Evolutionary conservation across 2,329 filamentous ascomycete genomes (phyloP), one percentile per base, ranked within the genome.

Genomic region (Paecilomyces sp.): DNA sequence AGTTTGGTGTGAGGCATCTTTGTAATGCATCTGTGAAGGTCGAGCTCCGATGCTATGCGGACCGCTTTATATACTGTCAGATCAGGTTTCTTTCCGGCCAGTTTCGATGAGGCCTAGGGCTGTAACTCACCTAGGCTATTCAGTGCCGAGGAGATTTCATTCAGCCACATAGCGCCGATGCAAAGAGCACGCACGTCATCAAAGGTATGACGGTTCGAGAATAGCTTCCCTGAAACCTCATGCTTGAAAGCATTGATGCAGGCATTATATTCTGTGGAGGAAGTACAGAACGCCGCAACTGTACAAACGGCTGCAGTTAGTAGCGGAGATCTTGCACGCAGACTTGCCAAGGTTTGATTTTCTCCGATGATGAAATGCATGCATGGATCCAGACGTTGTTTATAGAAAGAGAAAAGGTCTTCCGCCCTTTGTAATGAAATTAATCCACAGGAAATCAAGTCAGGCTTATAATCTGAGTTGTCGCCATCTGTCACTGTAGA

Each of bases 101-200:
- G 22, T 22, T 28, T 28, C 25, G 25, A 3, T 6, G 25, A 6
- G 25, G 34, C 12, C 34, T 41, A 41, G 6, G 25, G 25, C 6
- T 28, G 12, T 2, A 41, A 58, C 64, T 54, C 55, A 67, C 65
- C 65, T 25, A 61, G 34, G 31, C 61, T 65, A 41, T 60, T 58
- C 15, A 70, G 55, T 3, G 62, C 55, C 58, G 61, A 66, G 13
- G 66, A 69, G 22, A 66, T 56, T 5, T 68, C 67, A 51, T 58
- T 63, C 6, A 77, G 62, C 74, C 74, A 77, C 59, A 77, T 72
- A 8, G 74, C 73, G n/a, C 69, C 74, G 31, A 76, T 71, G 54
- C 68, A 71, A 1, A 76, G 66, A 9, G 66, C 74, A 36, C 72
- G 69, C 3, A 70, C 63, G 58, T 70, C 68, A 55, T 70, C 66